phyloP scores from a whole-genome alignment of 345 rosid genomes.

The Moricandia arvensis region DNA sequence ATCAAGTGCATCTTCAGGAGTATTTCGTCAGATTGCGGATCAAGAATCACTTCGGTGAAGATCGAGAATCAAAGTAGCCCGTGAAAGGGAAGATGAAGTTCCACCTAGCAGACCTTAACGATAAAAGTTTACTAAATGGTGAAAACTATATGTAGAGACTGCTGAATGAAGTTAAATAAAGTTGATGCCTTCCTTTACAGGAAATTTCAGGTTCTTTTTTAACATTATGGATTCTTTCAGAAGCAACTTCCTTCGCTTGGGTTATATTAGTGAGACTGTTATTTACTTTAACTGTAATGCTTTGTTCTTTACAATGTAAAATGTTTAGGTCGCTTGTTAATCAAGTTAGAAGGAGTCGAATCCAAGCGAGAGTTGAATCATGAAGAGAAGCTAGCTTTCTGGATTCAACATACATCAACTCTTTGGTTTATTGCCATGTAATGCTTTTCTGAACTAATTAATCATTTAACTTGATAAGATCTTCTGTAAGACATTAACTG shows the following conservation, averaged over 20 bases:
- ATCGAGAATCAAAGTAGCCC: conserved; percentile 45
- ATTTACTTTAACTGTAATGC: not conserved
- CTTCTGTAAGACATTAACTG: not conserved
- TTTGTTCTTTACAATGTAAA: not conserved
- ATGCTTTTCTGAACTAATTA: conserved; percentile 20
- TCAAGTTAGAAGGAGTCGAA: conserved; percentile 62
- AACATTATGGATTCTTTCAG: too few species aligned
- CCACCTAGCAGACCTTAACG: conserved; percentile 51
- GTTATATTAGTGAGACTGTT: conserved; percentile 7
- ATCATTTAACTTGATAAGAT: not conserved
- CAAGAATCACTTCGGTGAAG: conserved; percentile 47
- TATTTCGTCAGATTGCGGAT: conserved; percentile 59
- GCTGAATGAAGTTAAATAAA: conserved; percentile 48
- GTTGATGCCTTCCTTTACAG: conserved; percentile 52
- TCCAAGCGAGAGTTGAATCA: conserved; percentile 62
- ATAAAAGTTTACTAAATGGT: conserved; percentile 55
- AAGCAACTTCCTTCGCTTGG: not conserved
- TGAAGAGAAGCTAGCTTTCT: conserved; percentile 85
- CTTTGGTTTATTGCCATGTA: conserved; percentile 97
- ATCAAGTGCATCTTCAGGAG: conserved; percentile 67
- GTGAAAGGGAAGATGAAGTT: conserved; percentile 45
- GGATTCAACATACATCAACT: conserved; percentile 95
- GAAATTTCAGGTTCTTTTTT: conserved; percentile 69
- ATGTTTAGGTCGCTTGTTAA: conserved; percentile 71
- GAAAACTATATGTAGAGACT: conserved; percentile 51